Evolutionary conservation across 139 green algal genomes (phyloP), one percentile per base, ranked within the genome.

Genomic region (Nannochloris sp.): DNA sequence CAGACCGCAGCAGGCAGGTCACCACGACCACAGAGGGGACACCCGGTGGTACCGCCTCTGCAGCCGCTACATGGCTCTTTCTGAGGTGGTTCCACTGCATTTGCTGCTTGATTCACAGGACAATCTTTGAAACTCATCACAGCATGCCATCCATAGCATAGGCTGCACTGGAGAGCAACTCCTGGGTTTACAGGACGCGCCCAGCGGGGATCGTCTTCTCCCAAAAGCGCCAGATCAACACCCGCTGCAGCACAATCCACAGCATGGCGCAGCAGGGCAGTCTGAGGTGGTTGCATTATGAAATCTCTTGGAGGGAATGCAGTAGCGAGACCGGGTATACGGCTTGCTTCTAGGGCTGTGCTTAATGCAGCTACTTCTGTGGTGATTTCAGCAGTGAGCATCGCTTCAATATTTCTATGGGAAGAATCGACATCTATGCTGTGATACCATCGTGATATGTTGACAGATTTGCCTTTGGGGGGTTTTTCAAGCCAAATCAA

Each of bases 61-160:
- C 67, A 74, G 8, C n/a, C 30, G 0, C 37, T 55, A 31, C 67
- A 74, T 13, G 4, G 54, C 44, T 35, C 57, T 33, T 33, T 42
- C 4, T 55, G 24, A 30, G 37, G 13, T 36, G 42, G 35, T 7
- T 35, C 30, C 48, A 75, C 61, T 1, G 68, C 68, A 51, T 65
- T 44, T 2, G 68, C 61, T 35, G 64, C 57, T 38, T 70, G 61
- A 14, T 54, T 29, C 30, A 75, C 36, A 2, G 68, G 68, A 65
- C 68, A 75, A 15, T 14, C 23, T 24, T 34, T 37, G 1, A 36
- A 13, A 53, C 14, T 53, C 12, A n/a, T n/a, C n/a, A 24, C 10
- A 15, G 14, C 32, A 37, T 65, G 59, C 34, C 33, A 65, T 23
- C 33, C n/a, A 25, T 27, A 31, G 34, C 59, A 46, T 5, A 7